Base-by-base conservation (phyloP, 129 eudicot genomes). In the Erigeron canadensis region DNA sequence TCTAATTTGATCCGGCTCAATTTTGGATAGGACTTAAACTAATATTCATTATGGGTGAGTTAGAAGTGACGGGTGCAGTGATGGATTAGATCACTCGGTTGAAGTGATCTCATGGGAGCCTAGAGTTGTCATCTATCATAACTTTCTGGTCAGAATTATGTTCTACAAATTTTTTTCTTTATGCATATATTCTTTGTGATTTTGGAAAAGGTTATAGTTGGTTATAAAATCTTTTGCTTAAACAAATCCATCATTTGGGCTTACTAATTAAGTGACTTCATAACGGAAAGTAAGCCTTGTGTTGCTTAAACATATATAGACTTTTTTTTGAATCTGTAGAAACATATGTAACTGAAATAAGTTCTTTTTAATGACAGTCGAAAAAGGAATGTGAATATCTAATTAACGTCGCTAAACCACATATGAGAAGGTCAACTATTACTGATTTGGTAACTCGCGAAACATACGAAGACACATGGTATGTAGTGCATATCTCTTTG, bases 381-480 rank as follows among this genome's bases (percentile, higher is more conserved):
- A 75, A 82, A 64, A 96, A 87, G 17, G 98, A 94, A 78, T 94
- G 98, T 61, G 86, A 89, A 21, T 80, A 94, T 82, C 90, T 94
- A 9, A 89, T 89, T 28, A 78, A 76, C 19, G 84, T 84, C 54
- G 98, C 98, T 48, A 83, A 89, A 87, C 98, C 98, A 71, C 87
- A 85, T 62, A 94, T 89, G 96, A 71, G 65, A 16, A 94, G 89
- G 90, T 94, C 98, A 45, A 80, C 88, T n/a, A 96, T 94, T 65
- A 91, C 85, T 57, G 98, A 94, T 80, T 77, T 75, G 50, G 73
- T 42, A 6, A 89, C 95, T 41, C 96, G 98, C 51, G 75, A 89
- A 75, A 94, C 71, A 84, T 65, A 75, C 3, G 34, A 28, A 28
- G 98, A 86, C 73, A 94, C 95, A 71, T 82, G 93, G 98, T 83